Evolutionary conservation across 2,329 filamentous ascomycete genomes (phyloP), one percentile per base, ranked within the genome.

Genomic region (Pseudogymnoascus sp.): DNA sequence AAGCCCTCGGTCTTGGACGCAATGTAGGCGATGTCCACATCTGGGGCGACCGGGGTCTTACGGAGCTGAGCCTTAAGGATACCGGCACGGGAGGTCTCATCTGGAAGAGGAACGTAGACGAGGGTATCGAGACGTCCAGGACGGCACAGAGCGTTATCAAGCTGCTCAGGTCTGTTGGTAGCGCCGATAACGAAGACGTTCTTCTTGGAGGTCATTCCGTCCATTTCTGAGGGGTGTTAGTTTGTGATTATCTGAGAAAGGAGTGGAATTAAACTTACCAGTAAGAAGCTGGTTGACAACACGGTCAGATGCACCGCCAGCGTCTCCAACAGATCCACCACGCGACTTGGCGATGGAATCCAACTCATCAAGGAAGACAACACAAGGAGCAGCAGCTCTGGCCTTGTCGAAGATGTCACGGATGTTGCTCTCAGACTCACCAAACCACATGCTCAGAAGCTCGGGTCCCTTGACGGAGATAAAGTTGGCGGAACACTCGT

Each of bases 161-260:
- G 90, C 81, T 97, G 94, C 81, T 99, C 94, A 44, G 94, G 94
- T 81, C 94, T 86, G 83, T 99, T 99, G 78, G 94, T 99, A 51
- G 94, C 94, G 76, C 94, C 94, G 71, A 99, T 99, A 68, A 99
- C 94, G 79, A 99, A 99, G 67, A 99, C 94, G 76, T 99, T 99
- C 90, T 99, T 99, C 90, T 99, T 99, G 39, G 93, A 97, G 51
- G 93, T 97, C 93, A 97, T 97, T 72, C 93, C 93, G 70, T 97
- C 93, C 93, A 97, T 97, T 85, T 97, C 91, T 89, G 66, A 21
- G 31, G 55, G 9, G 61, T 48, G 70, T 85, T 77, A 86, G 80
- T 70, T 63, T 63, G 59, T 55, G 25, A 70, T 61, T 61, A 13
- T 25, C 35, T 17, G 5, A 38, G n/a, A 17, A 55, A n/a, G 7